Evolutionary conservation across 345 rosid species (phyloP).

Genomic region (Euclidium syriacum): DNA sequence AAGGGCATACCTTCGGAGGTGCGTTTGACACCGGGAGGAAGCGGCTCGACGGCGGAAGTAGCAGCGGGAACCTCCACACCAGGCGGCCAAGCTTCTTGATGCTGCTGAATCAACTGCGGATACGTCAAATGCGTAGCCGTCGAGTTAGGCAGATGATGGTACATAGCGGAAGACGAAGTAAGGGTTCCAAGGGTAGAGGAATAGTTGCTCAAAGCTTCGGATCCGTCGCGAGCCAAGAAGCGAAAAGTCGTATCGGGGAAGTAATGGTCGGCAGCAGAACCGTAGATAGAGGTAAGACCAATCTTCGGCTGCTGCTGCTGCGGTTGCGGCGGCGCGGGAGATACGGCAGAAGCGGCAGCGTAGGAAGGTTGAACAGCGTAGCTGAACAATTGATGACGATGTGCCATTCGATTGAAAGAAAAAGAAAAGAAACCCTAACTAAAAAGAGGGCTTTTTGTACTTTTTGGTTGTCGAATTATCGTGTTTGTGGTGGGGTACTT

Average conservation of each 20-base stretch:
- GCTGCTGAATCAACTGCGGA: constrained; percentile 32
- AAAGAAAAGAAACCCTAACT: constrained; percentile 33
- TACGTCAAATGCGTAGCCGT: constrained; percentile 30
- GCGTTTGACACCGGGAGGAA: constrained; percentile 50
- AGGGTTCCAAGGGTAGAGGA: constrained; percentile 22
- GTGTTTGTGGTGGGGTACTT: constrained; percentile 2
- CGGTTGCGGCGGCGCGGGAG: constrained; percentile 25
- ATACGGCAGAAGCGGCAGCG: constrained; percentile 25
- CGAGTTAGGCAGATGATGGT: constrained; percentile 31
- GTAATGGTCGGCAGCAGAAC: constrained; percentile 24
- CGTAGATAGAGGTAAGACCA: constrained; percentile 26
- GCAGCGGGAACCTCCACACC: constrained; percentile 35
- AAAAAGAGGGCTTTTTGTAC: constrained; percentile 15
- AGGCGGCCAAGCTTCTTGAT: constrained; percentile 33
- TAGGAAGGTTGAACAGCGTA: constrained; percentile 29
- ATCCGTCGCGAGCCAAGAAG: constrained; percentile 25
- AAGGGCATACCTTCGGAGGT: constrained; percentile 45
- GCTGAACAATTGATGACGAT: constrained; percentile 38
- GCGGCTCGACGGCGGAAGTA: constrained; percentile 39
- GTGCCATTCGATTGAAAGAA: constrained; percentile 34
- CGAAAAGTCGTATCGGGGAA: constrained; percentile 21
- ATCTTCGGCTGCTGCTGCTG: not conserved
- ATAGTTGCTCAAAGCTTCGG: constrained; percentile 29
- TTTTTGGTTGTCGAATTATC: constrained; percentile 8
- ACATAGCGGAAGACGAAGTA: constrained; percentile 28